These are phyloP conservation scores for Cercospora sp. DNA, from an alignment of 2,329 filamentous ascomycete genomes.

Conservation along the genomic window DNA sequence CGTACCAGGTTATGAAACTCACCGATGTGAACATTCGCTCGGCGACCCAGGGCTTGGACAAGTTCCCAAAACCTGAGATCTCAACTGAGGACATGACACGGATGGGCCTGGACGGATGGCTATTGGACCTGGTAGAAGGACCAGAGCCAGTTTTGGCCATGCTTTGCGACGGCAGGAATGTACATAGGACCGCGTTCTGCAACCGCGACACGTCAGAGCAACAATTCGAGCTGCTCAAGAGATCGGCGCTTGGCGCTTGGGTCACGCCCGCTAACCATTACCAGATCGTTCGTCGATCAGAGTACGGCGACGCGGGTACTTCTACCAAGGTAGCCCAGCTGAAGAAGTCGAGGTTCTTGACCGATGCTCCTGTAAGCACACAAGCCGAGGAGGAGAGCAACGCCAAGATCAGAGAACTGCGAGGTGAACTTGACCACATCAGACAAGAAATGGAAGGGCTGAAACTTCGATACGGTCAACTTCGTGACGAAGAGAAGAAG, in stretches of 20 bases:
- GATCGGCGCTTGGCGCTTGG: slow-evolving; percentile 64
- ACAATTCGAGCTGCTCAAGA: slow-evolving; percentile 64
- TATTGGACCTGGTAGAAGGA: slow-evolving; percentile 75
- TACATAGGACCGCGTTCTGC: slow-evolving; percentile 69
- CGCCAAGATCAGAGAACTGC: slow-evolving; percentile 50
- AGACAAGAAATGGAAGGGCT: slow-evolving; percentile 39
- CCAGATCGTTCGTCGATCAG: slow-evolving; percentile 67
- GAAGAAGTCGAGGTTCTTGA: slow-evolving; percentile 67
- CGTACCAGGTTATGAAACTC: slow-evolving; percentile 65
- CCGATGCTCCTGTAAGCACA: slow-evolving; percentile 71
- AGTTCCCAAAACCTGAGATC: slow-evolving; percentile 57
- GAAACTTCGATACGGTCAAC: slow-evolving; percentile 28
- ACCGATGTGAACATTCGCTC: slow-evolving; percentile 71
- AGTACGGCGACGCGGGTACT: slow-evolving; percentile 75
- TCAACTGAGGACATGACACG: slow-evolving; percentile 55
- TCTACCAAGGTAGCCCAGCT: slow-evolving; percentile 69
- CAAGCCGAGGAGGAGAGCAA: slow-evolving; percentile 64
- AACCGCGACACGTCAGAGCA: slow-evolving; percentile 63
- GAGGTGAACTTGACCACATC: slow-evolving; percentile 44
- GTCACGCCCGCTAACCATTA: slow-evolving; percentile 67
- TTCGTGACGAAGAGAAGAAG: slow-evolving; percentile 32
- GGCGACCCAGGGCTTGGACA: slow-evolving; percentile 55
- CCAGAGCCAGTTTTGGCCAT: slow-evolving; percentile 83
- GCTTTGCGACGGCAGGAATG: slow-evolving; percentile 71
- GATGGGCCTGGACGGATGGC: slow-evolving; percentile 76